Evolutionary conservation across 2,329 filamentous ascomycete genomes (phyloP), one percentile per base, ranked within the genome.

Genomic region (Remersonia thermophila): DNA sequence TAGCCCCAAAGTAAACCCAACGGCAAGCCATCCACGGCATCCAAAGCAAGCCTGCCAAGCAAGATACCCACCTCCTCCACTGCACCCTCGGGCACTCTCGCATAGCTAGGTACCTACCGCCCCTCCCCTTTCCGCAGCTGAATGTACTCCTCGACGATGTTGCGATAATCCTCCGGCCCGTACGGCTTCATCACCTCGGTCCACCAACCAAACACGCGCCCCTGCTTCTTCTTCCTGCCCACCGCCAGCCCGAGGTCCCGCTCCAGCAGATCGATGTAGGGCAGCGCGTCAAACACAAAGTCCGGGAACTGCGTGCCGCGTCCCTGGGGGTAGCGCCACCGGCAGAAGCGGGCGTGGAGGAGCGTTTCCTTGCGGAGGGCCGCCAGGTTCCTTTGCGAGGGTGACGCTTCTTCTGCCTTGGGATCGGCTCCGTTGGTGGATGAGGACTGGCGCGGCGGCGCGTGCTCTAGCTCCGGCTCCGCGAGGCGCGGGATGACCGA

Each of bases 231-330:
- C 59, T 80, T 80, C 25, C 73, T 59, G 44, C 69, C 62, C 11
- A 60, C 59, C 13, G 65, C 58, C 37, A 86, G 54, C 0, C 73
- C 79, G 38, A 87, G 48, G 53, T 89, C 82, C 4, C 60, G 57
- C 41, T 83, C 52, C 50, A 89, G 53, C 49, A 78, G 49, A 54
- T 87, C 82, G 13, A 84, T 53, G 40, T 85, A 91, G 3, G 80
- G 80, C 36, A 89, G 53, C 0, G 70, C 70, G 54, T 91, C 83
- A 50, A 89, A 87, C 13, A 83, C 76, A 45, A 86, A 77, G 52
- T 83, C 80, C 0, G 77, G 77, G 39, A 69, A 64, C 50, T 63
- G 67, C 27, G 61, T 63, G 1, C 80, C 80, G 49, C 73, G 77
- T 0, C 80, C 80, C 3, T 62, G 67, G 1, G 78, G 73, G 47